Evolutionary conservation across 768 basidiomycete species (phyloP), one percentile per base, ranked within the genome.

Genomic region (Russula emetica): DNA sequence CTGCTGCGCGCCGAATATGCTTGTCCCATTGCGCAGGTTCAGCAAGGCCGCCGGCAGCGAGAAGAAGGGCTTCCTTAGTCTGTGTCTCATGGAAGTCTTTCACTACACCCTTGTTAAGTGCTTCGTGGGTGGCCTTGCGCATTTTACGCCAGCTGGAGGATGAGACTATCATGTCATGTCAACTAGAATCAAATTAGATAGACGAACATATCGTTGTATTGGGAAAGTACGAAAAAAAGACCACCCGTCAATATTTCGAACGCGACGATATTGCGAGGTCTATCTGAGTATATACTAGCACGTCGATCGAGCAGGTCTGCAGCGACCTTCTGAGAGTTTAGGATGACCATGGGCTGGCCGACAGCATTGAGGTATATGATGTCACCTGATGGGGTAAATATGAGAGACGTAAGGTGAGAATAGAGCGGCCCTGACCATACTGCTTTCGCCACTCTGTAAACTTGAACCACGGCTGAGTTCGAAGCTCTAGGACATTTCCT

Each of bases 91-190:
- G 47, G 61, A 70, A 76, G 34, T 67, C 59, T 30, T 59, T 65
- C 3, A 70, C 69, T 3, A 64, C 61, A 18, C 69, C 62, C 50
- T 70, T 70, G 56, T 71, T 71, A 34, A 77, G 72, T 7, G 73
- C 73, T 49, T 76, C 75, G 61, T 76, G 73, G 3, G 71, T 71
- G 1, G 75, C 72, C 20, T 74, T 71, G 22, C 76, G 72, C 72
- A 75, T 73, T 13, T 72, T 66, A 30, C 74, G 70, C 76, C 75
- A 77, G 30, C 75, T 77, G 13, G 9, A n/a, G 58, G 44, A 26
- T 20, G 20, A n/a, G 24, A 3, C 34, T 34, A 38, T 34, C 44
- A 56, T 20, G 20, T n/a, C 30, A 26, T 9, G 22, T 44, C 16
- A 22, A n/a, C n/a, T 24, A 7, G 5, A 34, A 26, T 36, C 34